phyloP scores from a whole-genome alignment of 2,329 filamentous ascomycete genomes.

The Ceratocystiopsis sp. region DNA sequence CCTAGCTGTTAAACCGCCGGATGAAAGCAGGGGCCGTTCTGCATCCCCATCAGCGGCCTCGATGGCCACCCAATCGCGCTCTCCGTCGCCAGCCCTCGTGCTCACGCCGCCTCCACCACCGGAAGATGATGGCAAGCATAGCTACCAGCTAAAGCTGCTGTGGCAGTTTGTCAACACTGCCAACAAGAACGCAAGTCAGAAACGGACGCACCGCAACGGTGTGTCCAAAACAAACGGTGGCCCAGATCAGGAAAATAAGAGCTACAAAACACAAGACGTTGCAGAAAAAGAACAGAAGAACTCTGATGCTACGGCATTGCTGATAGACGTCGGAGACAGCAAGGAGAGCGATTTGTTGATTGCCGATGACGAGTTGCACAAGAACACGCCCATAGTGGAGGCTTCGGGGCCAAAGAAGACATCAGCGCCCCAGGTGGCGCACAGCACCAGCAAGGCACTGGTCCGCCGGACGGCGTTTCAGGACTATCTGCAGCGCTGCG shows the following conservation, averaged over 20 bases:
- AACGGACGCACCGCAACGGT: neutral
- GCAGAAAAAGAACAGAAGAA: too few relatives aligned
- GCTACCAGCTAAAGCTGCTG: conserved; percentile 6
- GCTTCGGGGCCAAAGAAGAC: neutral
- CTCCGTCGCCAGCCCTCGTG: neutral
- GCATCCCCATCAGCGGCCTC: too few relatives aligned
- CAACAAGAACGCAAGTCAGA: neutral
- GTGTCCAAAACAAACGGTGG: neutral
- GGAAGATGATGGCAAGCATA: neutral
- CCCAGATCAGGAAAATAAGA: neutral
- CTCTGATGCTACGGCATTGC: too few relatives aligned
- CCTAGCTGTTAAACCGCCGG: too few relatives aligned
- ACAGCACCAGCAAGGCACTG: neutral
- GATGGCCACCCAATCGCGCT: too few relatives aligned
- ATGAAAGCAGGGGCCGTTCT: too few relatives aligned
- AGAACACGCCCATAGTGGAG: neutral
- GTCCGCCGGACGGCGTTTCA: conserved; percentile 2
- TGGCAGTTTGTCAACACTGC: conserved; percentile 4
- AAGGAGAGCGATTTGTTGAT: neutral
- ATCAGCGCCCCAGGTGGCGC: neutral
- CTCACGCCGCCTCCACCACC: neutral
- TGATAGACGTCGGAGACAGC: too few relatives aligned
- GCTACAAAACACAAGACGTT: neutral
- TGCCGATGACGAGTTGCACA: neutral
- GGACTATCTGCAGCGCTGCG: conserved; percentile 1